Base-by-base conservation (phyloP, 202 grass and related monocot genomes). In the Musa balbisiana region DNA sequence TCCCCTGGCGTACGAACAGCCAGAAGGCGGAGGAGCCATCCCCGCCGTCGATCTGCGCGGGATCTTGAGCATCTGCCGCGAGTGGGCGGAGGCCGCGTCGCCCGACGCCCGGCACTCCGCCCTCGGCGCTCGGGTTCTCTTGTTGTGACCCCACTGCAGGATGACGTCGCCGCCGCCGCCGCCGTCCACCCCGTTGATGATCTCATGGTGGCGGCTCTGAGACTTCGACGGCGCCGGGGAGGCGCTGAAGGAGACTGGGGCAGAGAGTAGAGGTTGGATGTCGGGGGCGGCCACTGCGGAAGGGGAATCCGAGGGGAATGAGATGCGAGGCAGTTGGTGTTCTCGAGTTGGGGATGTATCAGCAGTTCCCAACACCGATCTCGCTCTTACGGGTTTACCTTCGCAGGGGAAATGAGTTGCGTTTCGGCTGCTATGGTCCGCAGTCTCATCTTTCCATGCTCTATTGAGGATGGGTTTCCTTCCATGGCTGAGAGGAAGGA, bases 91-190 rank as follows among this genome's bases (percentile, higher is more conserved):
- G 9, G 78, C 59, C 2, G 55, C 62, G 52, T 72, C 14, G 76
- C 68, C 58, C 15, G 58, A 15, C 58, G 78, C 82, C 60, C 77
- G 82, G 20, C 62, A 16, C 3, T 74, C 83, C 62, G 87, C 78
- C 19, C 88, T 86, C 25, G 88, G 73, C 53, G 86, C 79, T 53
- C 84, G 86, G 51, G 92, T 87, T 73, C 92, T 77, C 82, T 96
- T 96, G 80, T 96, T 91, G 70, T 89, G 92, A 0, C 88, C 88
- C 84, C 88, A 96, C 88, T 91, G 88, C 15, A 96, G 88, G 60
- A 96, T 77, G 21, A 95, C 82, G 80, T 96, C 86, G 49, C 88
- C 86, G 17, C 56, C 56, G 15, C 25, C 25, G 1, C 29, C 58
- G 58, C 8, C 27, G 14, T 3, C 19, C 67, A 10, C 26, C 5